Percentiles rank a stretch among this genome's conserved stretches.
Evolutionary conservation across 345 rosid species (phyloP).

Genomic region (Syzygium jambos): DNA sequence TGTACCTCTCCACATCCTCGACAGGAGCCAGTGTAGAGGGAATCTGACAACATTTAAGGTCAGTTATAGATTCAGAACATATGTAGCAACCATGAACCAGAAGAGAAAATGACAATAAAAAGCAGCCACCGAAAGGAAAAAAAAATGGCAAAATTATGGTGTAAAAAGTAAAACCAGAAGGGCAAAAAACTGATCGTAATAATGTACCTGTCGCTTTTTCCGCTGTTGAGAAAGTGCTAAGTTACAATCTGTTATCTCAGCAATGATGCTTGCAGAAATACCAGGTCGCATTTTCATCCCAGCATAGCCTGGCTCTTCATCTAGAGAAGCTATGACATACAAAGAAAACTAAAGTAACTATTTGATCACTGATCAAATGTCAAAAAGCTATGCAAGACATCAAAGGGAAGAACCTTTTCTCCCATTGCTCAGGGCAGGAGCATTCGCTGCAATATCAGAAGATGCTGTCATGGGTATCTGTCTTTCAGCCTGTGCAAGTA

Average conservation of each 20-base stretch:
- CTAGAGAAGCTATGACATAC: slow-evolving; percentile 29
- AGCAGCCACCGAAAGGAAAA: neutral
- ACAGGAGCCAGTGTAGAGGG: slow-evolving; percentile 61
- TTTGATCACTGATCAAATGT: neutral
- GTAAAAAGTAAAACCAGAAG: neutral
- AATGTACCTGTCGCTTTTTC: slow-evolving; percentile 63
- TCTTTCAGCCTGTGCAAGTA: slow-evolving; percentile 77
- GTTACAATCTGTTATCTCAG: slow-evolving; percentile 81
- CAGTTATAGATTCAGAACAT: neutral
- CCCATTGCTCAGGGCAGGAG: slow-evolving; percentile 65
- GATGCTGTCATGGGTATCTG: slow-evolving; percentile 48
- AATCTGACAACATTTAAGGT: slow-evolving; percentile 28
- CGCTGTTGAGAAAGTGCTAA: slow-evolving; percentile 87
- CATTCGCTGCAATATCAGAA: slow-evolving; percentile 31
- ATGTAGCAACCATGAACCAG: neutral
- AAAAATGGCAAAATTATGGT: neutral
- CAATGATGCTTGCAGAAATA: slow-evolving; percentile 51
- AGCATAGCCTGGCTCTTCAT: slow-evolving; percentile 39
- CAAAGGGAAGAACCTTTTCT: slow-evolving; percentile 53
- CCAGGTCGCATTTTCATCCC: slow-evolving; percentile 60
- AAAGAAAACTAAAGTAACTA: slow-evolving; percentile 1
- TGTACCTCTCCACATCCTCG: slow-evolving; percentile 70
- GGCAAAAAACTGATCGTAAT: neutral
- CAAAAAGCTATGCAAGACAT: neutral
- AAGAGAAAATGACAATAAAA: neutral